phyloP scores from a whole-genome alignment of 805 yeast genomes.

The Danielozyma ontarioensis region DNA sequence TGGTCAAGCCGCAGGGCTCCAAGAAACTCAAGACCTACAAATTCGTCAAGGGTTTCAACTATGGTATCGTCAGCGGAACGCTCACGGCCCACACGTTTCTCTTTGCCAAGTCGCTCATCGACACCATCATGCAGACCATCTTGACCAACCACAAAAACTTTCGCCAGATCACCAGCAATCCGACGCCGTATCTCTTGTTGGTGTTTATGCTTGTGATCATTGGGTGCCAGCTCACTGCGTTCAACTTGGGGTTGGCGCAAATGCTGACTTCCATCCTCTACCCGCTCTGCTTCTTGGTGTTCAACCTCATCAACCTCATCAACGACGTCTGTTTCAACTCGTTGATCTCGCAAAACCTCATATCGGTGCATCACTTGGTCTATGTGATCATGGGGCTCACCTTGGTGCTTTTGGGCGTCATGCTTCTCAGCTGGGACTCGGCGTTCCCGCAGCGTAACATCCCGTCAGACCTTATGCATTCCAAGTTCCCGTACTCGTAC shows the following conservation, averaged over 20 bases:
- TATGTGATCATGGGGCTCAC: constrained; percentile 42
- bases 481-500: constrained; percentile 15
- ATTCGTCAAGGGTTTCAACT: constrained; percentile 51
- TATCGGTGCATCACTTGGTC: constrained; percentile 45
- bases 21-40: constrained; percentile 13
- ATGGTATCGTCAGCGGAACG: constrained; percentile 68
- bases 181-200: constrained; percentile 42
- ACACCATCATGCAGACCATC: constrained; percentile 48
- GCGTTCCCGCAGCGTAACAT: constrained; percentile 15
- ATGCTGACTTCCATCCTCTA: constrained; percentile 74
- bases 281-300: constrained; percentile 81
- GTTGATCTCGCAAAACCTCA: constrained; percentile 39
- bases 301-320: constrained; percentile 57
- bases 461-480: constrained; percentile 4
- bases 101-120: constrained; percentile 81
- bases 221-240: constrained; percentile 62
- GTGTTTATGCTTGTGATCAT: constrained; percentile 56
- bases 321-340: constrained; percentile 55
- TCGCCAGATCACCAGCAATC: constrained; percentile 11
- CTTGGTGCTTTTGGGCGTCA: constrained; percentile 63
- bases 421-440: constrained; percentile 53
- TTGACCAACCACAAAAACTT: constrained; percentile 21
- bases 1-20: constrained; percentile 9
- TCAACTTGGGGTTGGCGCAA: constrained; percentile 67
- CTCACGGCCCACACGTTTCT: constrained; percentile 81